Evolutionary conservation across 345 rosid species (phyloP).

Genomic region (Geranium brycei): DNA sequence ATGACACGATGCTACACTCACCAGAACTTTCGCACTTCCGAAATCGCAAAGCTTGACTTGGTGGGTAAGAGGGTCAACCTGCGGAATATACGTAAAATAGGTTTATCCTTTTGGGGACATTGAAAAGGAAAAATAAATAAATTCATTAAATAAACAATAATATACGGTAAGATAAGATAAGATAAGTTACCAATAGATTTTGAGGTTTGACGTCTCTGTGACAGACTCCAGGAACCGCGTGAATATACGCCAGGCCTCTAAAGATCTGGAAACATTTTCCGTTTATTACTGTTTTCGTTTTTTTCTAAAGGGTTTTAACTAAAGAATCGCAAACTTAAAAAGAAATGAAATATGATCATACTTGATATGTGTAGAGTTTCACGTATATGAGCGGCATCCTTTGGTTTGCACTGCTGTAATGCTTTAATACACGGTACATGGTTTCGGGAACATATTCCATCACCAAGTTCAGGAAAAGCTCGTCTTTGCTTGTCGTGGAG

Average conservation of each 20-base stretch:
- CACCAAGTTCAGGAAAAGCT: slow-evolving; percentile 64
- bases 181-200: slow-evolving; percentile 21
- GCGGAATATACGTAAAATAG: slow-evolving; percentile 2
- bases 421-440: slow-evolving; percentile 50
- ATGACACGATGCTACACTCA: slow-evolving; percentile 11
- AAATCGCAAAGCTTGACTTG: slow-evolving; percentile 48
- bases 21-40: slow-evolving; percentile 52
- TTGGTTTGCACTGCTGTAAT: slow-evolving; percentile 46
- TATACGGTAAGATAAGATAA: neutral
- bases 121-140: neutral
- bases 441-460: slow-evolving; percentile 83
- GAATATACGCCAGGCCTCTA: slow-evolving; percentile 29
- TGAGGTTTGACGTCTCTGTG: slow-evolving; percentile 36
- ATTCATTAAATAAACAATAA: neutral
- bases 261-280: slow-evolving; percentile 18
- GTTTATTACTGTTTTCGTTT: slow-evolving; percentile 5
- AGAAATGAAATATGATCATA: slow-evolving; percentile 14
- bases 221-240: slow-evolving; percentile 26
- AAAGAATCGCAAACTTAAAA: neutral
- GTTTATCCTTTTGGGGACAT: neutral
- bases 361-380: slow-evolving; percentile 73
- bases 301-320: no score
- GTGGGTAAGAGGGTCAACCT: slow-evolving; percentile 44
- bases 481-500: slow-evolving; percentile 63
- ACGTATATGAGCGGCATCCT: slow-evolving; percentile 73